These are phyloP conservation scores for Agrocybe pediades DNA, from an alignment of 768 basidiomycete species.

Conservation along the genomic window DNA sequence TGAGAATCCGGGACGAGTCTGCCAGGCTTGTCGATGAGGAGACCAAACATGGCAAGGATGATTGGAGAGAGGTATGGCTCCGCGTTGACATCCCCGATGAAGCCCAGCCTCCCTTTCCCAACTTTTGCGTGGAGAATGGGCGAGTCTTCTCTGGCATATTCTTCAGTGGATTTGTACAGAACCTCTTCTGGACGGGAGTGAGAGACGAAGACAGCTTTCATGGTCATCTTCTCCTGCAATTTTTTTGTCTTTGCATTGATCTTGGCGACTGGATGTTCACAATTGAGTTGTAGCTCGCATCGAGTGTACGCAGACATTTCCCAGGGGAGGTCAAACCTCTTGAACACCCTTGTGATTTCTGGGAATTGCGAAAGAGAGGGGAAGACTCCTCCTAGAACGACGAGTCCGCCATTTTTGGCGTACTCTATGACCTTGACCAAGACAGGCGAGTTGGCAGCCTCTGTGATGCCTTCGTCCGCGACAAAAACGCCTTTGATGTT, in stretches of 20 bases:
- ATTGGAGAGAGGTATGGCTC: slow-evolving; percentile 26
- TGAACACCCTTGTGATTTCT: slow-evolving; percentile 23
- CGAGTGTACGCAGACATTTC: slow-evolving; percentile 9
- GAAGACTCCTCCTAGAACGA: slow-evolving; percentile 32
- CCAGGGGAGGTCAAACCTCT: slow-evolving; percentile 21
- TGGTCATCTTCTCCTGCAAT: slow-evolving; percentile 13
- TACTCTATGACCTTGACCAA: slow-evolving; percentile 26
- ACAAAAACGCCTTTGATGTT: slow-evolving; percentile 30
- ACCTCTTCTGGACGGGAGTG: slow-evolving; percentile 11
- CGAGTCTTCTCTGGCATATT: slow-evolving; percentile 14
- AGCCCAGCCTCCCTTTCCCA: slow-evolving; percentile 33
- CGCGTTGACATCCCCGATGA: slow-evolving; percentile 35
- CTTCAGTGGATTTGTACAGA: slow-evolving; percentile 12
- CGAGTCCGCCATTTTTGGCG: slow-evolving; percentile 27
- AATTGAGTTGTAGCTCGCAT: slow-evolving; percentile 11
- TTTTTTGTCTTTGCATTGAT: slow-evolving; percentile 3
- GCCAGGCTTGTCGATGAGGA: slow-evolving; percentile 12
- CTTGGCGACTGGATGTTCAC: slow-evolving; percentile 12
- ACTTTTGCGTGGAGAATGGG: slow-evolving; percentile 26
- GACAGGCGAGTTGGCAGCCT: slow-evolving; percentile 16
- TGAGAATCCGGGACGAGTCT: slow-evolving; percentile 15
- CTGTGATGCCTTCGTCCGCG: slow-evolving; percentile 25
- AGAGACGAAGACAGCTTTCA: slow-evolving; percentile 16
- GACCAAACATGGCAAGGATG: slow-evolving; percentile 33
- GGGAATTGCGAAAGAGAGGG: slow-evolving; percentile 11